These are phyloP conservation scores for Herpetomonas tarakana DNA, from an alignment of 208 protist species.

Conservation along the genomic window DNA sequence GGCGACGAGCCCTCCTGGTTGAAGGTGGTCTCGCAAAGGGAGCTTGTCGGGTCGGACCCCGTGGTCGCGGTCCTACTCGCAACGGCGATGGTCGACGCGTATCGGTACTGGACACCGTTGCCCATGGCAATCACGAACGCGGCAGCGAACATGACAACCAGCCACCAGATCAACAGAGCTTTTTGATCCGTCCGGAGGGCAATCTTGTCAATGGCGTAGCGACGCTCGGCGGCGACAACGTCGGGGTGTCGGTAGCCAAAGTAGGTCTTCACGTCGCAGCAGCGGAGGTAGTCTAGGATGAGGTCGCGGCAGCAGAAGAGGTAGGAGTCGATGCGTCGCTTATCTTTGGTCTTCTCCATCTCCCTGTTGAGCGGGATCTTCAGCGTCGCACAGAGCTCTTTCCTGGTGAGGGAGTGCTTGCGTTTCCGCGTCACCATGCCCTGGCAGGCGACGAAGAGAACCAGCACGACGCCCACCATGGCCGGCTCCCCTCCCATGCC, in stretches of 20 bases:
- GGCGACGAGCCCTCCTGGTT: conserved; percentile 51
- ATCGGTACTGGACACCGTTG: conserved; percentile 59
- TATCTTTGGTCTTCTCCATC: conserved; percentile 25
- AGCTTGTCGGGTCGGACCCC: conserved; percentile 11
- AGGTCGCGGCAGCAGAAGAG: conserved; percentile 77
- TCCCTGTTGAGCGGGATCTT: conserved; percentile 26
- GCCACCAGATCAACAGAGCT: conserved; percentile 78
- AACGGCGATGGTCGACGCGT: conserved; percentile 34
- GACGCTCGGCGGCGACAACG: conserved; percentile 49
- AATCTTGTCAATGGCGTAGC: conserved; percentile 48
- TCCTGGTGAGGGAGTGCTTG: conserved; percentile 51
- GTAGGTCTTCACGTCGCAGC: conserved; percentile 58
- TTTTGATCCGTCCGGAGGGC: conserved; percentile 76
- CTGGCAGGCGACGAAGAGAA: conserved; percentile 65
- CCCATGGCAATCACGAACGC: conserved; percentile 70
- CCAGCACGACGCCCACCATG: conserved; percentile 30
- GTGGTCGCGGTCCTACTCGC: conserved; percentile 12
- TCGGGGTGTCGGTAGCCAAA: conserved; percentile 81
- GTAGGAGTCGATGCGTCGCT: conserved; percentile 54
- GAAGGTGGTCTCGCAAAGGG: conserved; percentile 52
- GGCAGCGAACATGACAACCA: conserved; percentile 69
- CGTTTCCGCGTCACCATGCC: conserved; percentile 78
- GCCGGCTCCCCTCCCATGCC: conserved; percentile 31
- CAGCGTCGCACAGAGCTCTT: conserved; percentile 39
- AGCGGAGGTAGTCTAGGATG: conserved; percentile 63